Conservation (phyloP, 2,329 filamentous ascomycete species). For the Verticillium nubilum region DNA sequence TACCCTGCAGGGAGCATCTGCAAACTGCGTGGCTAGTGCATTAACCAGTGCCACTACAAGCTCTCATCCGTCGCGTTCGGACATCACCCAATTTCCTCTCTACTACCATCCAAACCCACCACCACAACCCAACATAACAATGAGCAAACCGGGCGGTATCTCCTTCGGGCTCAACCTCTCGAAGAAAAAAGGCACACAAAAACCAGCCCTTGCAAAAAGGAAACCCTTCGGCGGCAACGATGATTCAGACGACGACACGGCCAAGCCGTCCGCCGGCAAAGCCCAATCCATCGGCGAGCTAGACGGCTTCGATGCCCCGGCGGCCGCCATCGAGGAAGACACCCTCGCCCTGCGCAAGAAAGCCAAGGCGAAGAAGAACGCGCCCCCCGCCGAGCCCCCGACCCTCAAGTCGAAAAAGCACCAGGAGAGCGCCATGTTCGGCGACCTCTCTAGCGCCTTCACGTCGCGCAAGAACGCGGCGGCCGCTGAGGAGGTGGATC, state of each 20-base stretch:
- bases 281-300: slow-evolving; percentile 57
- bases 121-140: slow-evolving; percentile 15
- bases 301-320: slow-evolving; percentile 36
- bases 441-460: slow-evolving; percentile 61
- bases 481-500: slow-evolving; percentile 61
- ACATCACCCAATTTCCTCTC: background rate
- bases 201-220: slow-evolving; percentile 42
- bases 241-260: slow-evolving; percentile 43
- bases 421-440: slow-evolving; percentile 42
- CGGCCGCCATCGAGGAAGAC: slow-evolving; percentile 14
- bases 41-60: background rate
- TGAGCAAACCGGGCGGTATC: slow-evolving; percentile 40
- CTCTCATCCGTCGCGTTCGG: background rate
- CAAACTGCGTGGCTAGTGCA: background rate
- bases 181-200: slow-evolving; percentile 49
- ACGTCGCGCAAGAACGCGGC: slow-evolving; percentile 59
- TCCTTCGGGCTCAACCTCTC: slow-evolving; percentile 54
- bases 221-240: slow-evolving; percentile 55
- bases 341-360: slow-evolving; percentile 16
- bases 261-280: slow-evolving; percentile 24
- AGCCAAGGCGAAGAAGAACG: slow-evolving; percentile 25
- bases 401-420: slow-evolving; percentile 36
- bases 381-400: slow-evolving; percentile 30
- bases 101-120: background rate
- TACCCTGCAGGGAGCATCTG: background rate